Evolutionary conservation across 371 early-diverging fungal genomes (phyloP).

Genomic region (Phascolomyces articulosus): DNA sequence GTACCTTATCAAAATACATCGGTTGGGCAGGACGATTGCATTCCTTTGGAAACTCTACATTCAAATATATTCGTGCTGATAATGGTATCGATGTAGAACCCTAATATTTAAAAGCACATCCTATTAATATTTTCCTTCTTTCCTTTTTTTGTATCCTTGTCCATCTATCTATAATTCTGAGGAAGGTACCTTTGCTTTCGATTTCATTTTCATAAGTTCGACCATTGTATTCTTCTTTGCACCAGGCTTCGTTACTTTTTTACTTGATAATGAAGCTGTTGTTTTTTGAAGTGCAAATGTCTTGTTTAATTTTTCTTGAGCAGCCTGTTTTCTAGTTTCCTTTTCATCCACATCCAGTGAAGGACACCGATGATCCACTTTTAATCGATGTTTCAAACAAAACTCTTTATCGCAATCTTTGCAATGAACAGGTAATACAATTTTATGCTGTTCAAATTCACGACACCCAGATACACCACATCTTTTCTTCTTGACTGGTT

Average conservation of each 20-base stretch:
- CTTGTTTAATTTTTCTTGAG: conserved; percentile 5
- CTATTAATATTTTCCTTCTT: no score
- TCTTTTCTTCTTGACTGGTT: background rate
- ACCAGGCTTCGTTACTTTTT: background rate
- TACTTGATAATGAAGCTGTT: background rate
- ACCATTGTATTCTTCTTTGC: conserved; percentile 3
- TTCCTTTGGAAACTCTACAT: conserved; percentile 1
- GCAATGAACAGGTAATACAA: background rate
- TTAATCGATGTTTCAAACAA: conserved; percentile 7
- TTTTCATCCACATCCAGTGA: conserved; percentile 2
- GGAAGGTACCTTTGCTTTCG: conserved; percentile 8
- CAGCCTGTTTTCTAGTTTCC: conserved; percentile 2
- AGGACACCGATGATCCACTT: conserved; percentile 9
- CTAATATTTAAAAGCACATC: background rate
- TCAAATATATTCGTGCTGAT: conserved; percentile 10
- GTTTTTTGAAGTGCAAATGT: background rate
- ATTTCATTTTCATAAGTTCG: conserved; percentile 17
- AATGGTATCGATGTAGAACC: conserved; percentile 11
- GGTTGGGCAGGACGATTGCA: background rate
- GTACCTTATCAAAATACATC: conserved; percentile 15
- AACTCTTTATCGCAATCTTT: background rate
- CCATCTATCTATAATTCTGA: background rate
- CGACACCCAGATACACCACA: conserved; percentile 7
- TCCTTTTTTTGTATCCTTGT: background rate
- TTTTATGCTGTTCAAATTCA: conserved; percentile 7